These are phyloP conservation scores for Silene latifolia DNA, from an alignment of 148 eudicot species.

Conservation along the genomic window DNA sequence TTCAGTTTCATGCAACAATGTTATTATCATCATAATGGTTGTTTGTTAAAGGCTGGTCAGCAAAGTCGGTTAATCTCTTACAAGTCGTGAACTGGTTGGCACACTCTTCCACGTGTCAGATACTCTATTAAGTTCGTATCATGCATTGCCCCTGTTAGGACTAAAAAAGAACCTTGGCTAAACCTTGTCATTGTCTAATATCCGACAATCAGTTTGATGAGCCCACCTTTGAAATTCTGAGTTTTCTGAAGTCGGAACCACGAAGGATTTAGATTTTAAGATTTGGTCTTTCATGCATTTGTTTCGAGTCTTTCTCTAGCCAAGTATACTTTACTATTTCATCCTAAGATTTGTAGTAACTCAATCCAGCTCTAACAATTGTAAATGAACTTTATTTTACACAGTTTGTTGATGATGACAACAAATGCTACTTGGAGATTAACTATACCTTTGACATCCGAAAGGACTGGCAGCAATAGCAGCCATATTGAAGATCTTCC, in stretches of 20 bases:
- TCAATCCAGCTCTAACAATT: background rate
- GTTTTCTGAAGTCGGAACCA: background rate
- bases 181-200: background rate
- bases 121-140: no score
- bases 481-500: conserved; percentile 6
- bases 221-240: background rate
- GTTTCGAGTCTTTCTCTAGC: background rate
- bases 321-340: background rate
- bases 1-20: background rate
- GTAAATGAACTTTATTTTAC: conserved; percentile 3
- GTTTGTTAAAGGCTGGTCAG: background rate
- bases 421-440: conserved; percentile 74
- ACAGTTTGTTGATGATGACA: conserved; percentile 83
- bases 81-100: no score
- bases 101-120: no score
- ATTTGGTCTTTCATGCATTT: background rate
- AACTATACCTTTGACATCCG: conserved; percentile 71
- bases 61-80: no score
- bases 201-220: background rate
- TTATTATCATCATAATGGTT: background rate
- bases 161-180: no score
- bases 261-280: background rate
- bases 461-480: conserved; percentile 51
- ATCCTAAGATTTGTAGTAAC: background rate
- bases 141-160: no score